Evolutionary conservation across 352 stramenopile species (phyloP), one percentile per base, ranked within the genome.

Genomic region (Phytophthora melonis): DNA sequence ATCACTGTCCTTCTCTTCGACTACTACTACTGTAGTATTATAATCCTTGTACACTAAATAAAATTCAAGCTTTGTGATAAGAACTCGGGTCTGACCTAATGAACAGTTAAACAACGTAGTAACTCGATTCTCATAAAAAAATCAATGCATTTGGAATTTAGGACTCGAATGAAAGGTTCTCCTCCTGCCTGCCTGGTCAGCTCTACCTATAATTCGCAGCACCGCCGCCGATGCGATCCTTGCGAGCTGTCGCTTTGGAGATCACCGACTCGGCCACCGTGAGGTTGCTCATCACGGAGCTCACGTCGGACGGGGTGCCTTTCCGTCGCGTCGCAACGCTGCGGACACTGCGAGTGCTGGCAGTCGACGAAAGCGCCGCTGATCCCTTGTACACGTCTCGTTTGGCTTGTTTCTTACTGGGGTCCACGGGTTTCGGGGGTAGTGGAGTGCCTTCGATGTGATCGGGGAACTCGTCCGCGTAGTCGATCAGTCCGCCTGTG

Each of bases 191-290:
- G 18, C 18, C 16, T 25, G 45, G 32, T 7, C 49, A 55, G 3
- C 45, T 55, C 68, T 88, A 92, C 72, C 82, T 76, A 66, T 89
- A 90, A 68, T 85, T 92, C 43, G 75, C 70, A 56, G 68, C 54
- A 10, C 66, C 66, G 14, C 66, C 66, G n/a, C 34, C 67, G 9
- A 86, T 63, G 3, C 86, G 83, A 7, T 84, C 75, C 68, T 95
- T 95, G 14, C 88, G 85, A 11, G 77, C 79, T 3, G 79, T 91
- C 3, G 86, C 86, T 41, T 90, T 87, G 21, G 88, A 93, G 54
- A 95, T 95, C 58, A 93, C 81, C 1, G 88, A 86, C 52, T 95
- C 88, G 0, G 88, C 88, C 5, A 95, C 87, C 8, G 74, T 81
- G 11, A 90, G 74, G 18, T 75, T 86, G 57, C 81, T 92, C 62